Conservation (phyloP, 306 rosid genomes). For the Malus asiatica region DNA sequence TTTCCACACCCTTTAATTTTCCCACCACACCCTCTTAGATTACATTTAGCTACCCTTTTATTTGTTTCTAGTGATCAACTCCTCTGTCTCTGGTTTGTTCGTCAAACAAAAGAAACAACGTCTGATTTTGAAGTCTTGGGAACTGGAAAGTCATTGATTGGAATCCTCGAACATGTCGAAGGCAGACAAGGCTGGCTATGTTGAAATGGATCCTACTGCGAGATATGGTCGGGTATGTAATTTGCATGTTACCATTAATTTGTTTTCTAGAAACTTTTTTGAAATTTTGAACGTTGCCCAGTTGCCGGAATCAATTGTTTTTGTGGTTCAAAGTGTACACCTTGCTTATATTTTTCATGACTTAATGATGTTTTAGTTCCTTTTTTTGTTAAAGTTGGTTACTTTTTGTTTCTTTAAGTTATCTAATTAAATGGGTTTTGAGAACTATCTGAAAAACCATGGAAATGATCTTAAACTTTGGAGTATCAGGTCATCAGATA, state of each 20-base stretch:
- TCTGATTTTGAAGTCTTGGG: not conserved
- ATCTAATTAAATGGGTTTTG: not conserved
- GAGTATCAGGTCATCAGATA: not conserved
- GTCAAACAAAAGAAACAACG: not conserved
- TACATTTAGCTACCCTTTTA: not conserved
- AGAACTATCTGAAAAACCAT: not conserved
- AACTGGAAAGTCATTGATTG: not conserved
- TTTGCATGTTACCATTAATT: constrained; percentile 11
- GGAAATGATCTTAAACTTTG: not conserved
- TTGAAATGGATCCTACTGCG: constrained; percentile 70
- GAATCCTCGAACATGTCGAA: not conserved
- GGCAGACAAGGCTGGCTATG: constrained; percentile 30
- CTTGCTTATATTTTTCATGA: not conserved
- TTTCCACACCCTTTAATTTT: not conserved
- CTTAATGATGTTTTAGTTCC: not conserved
- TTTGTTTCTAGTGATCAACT: not conserved
- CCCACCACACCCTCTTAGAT: not conserved
- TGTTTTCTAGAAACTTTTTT: not conserved
- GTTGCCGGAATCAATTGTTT: not conserved
- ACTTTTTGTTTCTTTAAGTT: not conserved
- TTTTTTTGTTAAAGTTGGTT: not conserved
- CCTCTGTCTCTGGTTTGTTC: not conserved
- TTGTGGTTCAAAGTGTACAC: not conserved
- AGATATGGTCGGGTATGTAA: constrained; percentile 65
- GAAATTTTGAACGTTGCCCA: not conserved